Evolutionary conservation across 139 green algal species (phyloP).

Genomic region (Tetraselmis striata): DNA sequence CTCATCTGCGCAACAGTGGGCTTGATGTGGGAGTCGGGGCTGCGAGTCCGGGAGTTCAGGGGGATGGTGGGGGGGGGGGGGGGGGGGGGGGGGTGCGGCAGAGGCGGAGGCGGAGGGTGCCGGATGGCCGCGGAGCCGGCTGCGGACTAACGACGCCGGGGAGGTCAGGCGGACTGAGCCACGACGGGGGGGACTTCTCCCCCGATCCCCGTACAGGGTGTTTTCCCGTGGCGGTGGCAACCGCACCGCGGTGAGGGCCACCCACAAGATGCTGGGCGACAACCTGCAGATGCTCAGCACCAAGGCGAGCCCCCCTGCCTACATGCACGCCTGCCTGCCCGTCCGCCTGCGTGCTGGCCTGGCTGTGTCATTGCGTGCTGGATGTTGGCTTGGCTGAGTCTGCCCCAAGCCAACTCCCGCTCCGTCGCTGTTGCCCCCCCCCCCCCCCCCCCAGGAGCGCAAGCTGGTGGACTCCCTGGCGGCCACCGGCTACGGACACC

Average conservation of each 20-base stretch:
- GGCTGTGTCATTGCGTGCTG: neutral
- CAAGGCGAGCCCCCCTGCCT: neutral
- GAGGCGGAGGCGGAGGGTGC: too few relatives aligned
- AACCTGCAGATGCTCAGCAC: conserved; percentile 14
- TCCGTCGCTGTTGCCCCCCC: neutral
- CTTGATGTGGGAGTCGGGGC: neutral
- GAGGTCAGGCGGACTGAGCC: too few relatives aligned
- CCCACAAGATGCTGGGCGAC: neutral
- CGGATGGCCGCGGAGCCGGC: too few relatives aligned
- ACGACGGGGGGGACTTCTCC: too few relatives aligned
- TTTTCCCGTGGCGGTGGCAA: neutral
- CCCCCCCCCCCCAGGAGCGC: neutral
- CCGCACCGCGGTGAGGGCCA: neutral
- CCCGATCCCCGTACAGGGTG: too few relatives aligned
- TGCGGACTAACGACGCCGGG: too few relatives aligned
- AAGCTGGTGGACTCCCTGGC: neutral
- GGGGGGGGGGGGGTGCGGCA: neutral
- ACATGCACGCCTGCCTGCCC: neutral
- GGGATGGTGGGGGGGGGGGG: too few relatives aligned
- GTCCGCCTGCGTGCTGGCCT: neutral
- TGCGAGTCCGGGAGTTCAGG: too few relatives aligned
- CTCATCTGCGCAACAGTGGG: neutral
- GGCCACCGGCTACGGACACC: conserved; percentile 9
- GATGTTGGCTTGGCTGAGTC: too few relatives aligned
- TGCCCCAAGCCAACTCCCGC: neutral